Evolutionary conservation across 2,329 filamentous ascomycete genomes (phyloP).

Genomic region (Chrysoporthe deuterocubensis): DNA sequence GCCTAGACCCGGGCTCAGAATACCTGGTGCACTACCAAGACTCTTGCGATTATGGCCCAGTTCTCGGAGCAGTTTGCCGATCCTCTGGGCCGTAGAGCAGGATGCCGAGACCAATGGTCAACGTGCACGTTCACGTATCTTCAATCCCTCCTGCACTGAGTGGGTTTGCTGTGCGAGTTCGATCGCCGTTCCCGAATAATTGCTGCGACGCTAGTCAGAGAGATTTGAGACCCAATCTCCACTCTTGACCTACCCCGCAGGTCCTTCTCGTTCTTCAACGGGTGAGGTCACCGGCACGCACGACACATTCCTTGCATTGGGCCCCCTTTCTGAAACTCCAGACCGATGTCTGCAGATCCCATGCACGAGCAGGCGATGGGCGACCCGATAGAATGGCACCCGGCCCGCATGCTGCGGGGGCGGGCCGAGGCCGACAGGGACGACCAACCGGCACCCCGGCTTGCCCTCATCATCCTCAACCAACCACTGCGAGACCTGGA

Average conservation of each 20-base stretch:
- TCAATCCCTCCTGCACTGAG: neutral
- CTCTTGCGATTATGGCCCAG: neutral
- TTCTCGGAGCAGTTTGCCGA: neutral
- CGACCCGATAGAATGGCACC: conserved; percentile 33
- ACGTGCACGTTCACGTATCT: neutral
- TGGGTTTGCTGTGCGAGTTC: neutral
- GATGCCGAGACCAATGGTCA: no score
- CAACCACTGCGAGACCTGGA: conserved; percentile 52
- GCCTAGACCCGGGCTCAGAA: no score
- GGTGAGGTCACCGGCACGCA: conserved; percentile 1
- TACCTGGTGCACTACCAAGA: neutral
- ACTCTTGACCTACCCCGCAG: neutral
- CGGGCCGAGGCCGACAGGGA: conserved; percentile 6
- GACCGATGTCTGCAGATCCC: neutral
- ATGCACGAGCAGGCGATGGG: conserved; percentile 5
- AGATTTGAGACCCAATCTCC: neutral
- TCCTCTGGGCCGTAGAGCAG: no score
- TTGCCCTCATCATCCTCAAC: conserved; percentile 56
- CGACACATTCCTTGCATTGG: neutral
- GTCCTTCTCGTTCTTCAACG: neutral
- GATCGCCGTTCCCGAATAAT: neutral
- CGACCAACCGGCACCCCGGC: conserved; percentile 28
- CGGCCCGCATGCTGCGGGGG: conserved; percentile 30
- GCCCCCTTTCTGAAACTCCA: neutral
- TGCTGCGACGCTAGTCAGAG: neutral